These are phyloP conservation scores for Bacidia gigantensis DNA, from an alignment of 495 filamentous ascomycete species.

Conservation along the genomic window DNA sequence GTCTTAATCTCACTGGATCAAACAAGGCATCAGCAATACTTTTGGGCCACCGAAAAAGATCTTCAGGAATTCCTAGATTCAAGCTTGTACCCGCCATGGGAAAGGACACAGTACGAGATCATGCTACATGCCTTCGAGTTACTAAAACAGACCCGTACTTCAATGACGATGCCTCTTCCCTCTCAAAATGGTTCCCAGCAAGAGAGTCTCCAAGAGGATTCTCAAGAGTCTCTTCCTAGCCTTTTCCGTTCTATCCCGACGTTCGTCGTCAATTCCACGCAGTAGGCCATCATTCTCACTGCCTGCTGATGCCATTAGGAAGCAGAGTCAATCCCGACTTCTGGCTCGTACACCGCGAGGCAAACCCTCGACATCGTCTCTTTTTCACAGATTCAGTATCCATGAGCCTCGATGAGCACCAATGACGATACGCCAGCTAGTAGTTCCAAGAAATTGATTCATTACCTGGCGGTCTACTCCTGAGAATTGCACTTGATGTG, in stretches of 20 bases:
- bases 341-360: neutral
- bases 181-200: neutral
- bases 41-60: conserved; percentile 1
- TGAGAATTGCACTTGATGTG: too few species aligned
- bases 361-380: neutral
- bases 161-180: neutral
- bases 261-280: too few species aligned
- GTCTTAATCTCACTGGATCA: neutral
- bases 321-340: neutral
- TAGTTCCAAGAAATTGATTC: too few species aligned
- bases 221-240: too few species aligned
- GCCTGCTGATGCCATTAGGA: too few species aligned
- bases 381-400: neutral
- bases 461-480: too few species aligned
- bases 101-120: neutral
- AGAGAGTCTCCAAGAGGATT: too few species aligned
- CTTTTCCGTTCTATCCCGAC: too few species aligned
- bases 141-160: neutral
- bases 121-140: conserved; percentile 4
- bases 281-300: too few species aligned
- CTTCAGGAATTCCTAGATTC: neutral
- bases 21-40: neutral
- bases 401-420: too few species aligned
- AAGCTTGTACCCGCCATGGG: neutral
- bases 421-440: too few species aligned